Evolutionary conservation across 2,329 filamentous ascomycete species (phyloP), one percentile per base, ranked within the genome.

Genomic region (Neocatenulostroma microsporum): DNA sequence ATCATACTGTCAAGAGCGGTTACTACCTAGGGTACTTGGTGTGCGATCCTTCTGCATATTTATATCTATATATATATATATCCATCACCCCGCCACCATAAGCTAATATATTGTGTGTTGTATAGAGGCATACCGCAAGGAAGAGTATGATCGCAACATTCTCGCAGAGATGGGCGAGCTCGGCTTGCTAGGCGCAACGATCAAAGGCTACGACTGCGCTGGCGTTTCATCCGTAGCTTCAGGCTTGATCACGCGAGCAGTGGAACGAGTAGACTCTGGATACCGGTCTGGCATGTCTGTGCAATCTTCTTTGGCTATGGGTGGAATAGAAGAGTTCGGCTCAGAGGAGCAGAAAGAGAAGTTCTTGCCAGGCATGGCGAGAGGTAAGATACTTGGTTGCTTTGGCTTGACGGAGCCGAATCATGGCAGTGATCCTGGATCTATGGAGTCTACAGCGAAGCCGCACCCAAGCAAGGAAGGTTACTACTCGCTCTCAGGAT

Each of bases 281-380:
- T 94, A 94, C 63, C 77, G 88, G 40, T 93, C 85, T 32, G 87
- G 84, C 47, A 93, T 94, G 82, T 93, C 85, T 5, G 88, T 94
- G 14, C 87, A 94, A 61, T 89, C 84, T 42, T 91, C 87, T 1
- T 69, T 94, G n/a, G 84, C 82, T 15, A 94, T 94, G 88, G 87
- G 86, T 15, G 85, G 84, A 18, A 94, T 94, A 53, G 71, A 88
- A 59, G 84, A 93, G 51, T 89, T 88, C 51, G 87, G 87, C 4
- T 79, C 82, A n/a, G 64, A 80, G 53, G 87, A 94, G 63, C 80
- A 86, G 55, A 94, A 94, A 64, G 80, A 94, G 46, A 82, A 75
- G 48, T 87, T 84, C 50, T 67, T 94, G 11, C 85, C 86, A 0
- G 68, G 72, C 12, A 79, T 94, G 73, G 87, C 86, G 17, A 83